Evolutionary conservation across 177 flowering plant genomes (phyloP).

Genomic region (Vitis hybrid): DNA sequence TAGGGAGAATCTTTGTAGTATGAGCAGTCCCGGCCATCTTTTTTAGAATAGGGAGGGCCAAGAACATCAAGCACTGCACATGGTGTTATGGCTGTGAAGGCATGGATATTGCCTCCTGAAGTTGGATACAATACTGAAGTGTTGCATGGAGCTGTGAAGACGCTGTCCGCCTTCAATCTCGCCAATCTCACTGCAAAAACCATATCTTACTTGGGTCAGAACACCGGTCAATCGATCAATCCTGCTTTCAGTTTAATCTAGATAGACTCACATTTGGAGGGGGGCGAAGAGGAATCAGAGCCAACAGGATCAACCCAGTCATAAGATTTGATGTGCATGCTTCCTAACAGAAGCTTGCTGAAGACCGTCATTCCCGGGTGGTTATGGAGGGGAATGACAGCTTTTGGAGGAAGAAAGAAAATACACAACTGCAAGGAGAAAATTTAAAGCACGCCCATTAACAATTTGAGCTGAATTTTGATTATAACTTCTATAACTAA

Average conservation of each 20-base stretch:
- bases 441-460: no score
- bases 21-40: slow-evolving; percentile 71
- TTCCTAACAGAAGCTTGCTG: slow-evolving; percentile 74
- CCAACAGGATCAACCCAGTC: slow-evolving; percentile 59
- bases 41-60: slow-evolving; percentile 82
- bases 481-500: no score
- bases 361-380: slow-evolving; percentile 96
- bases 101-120: slow-evolving; percentile 86
- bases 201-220: background rate
- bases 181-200: slow-evolving; percentile 61
- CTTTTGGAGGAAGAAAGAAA: slow-evolving; percentile 72
- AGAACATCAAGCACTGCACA: slow-evolving; percentile 84
- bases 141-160: slow-evolving; percentile 69
- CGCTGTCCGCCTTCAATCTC: slow-evolving; percentile 44
- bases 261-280: slow-evolving; percentile 41
- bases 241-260: background rate
- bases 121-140: slow-evolving; percentile 77
- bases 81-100: slow-evolving; percentile 75
- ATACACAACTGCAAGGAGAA: slow-evolving; percentile 58
- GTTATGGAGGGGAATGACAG: slow-evolving; percentile 82
- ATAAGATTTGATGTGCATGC: slow-evolving; percentile 80
- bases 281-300: slow-evolving; percentile 10
- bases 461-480: no score
- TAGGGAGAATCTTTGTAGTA: slow-evolving; percentile 58
- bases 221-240: no score